Evolutionary conservation across 2,329 filamentous ascomycete species (phyloP), one percentile per base, ranked within the genome.

Genomic region (Colletotrichum sp.): DNA sequence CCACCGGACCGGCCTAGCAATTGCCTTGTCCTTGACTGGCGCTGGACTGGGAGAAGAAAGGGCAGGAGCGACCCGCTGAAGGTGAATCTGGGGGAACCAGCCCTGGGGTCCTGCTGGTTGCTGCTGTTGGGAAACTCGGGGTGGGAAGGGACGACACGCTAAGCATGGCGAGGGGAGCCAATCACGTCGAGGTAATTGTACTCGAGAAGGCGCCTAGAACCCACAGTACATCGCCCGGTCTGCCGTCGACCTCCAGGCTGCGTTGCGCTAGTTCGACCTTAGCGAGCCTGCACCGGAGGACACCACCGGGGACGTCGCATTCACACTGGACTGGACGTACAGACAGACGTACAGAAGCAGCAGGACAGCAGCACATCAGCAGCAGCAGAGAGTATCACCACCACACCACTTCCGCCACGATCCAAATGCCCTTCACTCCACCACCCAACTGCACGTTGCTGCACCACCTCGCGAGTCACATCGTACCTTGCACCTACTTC

Each of bases 41-140:
- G 26, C 65, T 32, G 48, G 43, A 58, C 30, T 66, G 48, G 60
- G 28, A 38, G n/a, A 36, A 32, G 32, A 30, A 32, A 60, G 57
- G 26, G 57, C 57, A 60, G 12, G 30, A 60, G 57, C n/a, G 61
- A 64, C 61, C 66, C 52, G 66, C 66, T 60, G 67, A 32, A 21
- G 30, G 64, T 36, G 63, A 76, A 76, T 76, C 70, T 74, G 74
- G 73, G 73, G 73, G 69, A 73, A 65, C 43, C 38, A 26, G 61
- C 63, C 68, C 60, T 52, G 67, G 72, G 72, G 52, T 74, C 24
- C 60, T 16, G 57, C 34, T 43, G 61, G 52, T 28, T 36, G 61
- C 61, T 72, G 68, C 15, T 28, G 70, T 75, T 75, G 64, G 70
- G 73, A 73, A 57, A 72, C 26, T 73, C 48, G 64, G 73, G 70